Conservation (phyloP, 1,284 basidiomycete genomes). For the Paramarasmius palmivorus region DNA sequence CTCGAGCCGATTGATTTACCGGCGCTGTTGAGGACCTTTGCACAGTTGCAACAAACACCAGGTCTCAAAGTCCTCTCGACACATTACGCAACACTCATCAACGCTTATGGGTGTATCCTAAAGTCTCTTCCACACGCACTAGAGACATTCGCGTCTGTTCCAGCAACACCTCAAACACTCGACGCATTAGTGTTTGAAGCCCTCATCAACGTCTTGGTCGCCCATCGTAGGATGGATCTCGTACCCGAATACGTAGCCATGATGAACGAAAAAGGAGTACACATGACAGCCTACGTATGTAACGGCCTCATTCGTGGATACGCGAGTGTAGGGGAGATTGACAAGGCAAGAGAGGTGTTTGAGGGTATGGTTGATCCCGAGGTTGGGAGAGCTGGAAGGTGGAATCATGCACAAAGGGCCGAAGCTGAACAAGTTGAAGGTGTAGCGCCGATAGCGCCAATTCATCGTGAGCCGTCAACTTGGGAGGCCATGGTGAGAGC, state of each 20-base stretch:
- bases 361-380: slow-evolving; percentile 87
- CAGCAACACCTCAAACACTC: slow-evolving; percentile 47
- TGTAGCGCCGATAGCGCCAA: slow-evolving; percentile 51
- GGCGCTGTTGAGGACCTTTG: slow-evolving; percentile 78
- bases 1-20: slow-evolving; percentile 83
- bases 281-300: slow-evolving; percentile 95
- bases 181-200: slow-evolving; percentile 94
- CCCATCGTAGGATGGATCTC: slow-evolving; percentile 79
- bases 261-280: slow-evolving; percentile 67
- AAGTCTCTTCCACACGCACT: slow-evolving; percentile 82
- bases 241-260: slow-evolving; percentile 69
- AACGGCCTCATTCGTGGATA: slow-evolving; percentile 93
- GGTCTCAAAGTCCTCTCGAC: slow-evolving; percentile 72
- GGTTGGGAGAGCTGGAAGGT: slow-evolving; percentile 84
- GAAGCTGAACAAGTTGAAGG: slow-evolving; percentile 33
- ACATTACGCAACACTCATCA: slow-evolving; percentile 93
- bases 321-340: slow-evolving; percentile 72
- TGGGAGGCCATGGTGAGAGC: slow-evolving; percentile 96
- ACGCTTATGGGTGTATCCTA: slow-evolving; percentile 82
- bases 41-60: slow-evolving; percentile 53
- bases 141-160: slow-evolving; percentile 78
- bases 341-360: slow-evolving; percentile 76
- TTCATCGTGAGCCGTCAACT: slow-evolving; percentile 90
- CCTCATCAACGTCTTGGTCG: slow-evolving; percentile 85
- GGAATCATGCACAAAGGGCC: slow-evolving; percentile 70